These are phyloP conservation scores for Juglanconis oblonga DNA, from an alignment of 2,329 filamentous ascomycete species.

Conservation along the genomic window DNA sequence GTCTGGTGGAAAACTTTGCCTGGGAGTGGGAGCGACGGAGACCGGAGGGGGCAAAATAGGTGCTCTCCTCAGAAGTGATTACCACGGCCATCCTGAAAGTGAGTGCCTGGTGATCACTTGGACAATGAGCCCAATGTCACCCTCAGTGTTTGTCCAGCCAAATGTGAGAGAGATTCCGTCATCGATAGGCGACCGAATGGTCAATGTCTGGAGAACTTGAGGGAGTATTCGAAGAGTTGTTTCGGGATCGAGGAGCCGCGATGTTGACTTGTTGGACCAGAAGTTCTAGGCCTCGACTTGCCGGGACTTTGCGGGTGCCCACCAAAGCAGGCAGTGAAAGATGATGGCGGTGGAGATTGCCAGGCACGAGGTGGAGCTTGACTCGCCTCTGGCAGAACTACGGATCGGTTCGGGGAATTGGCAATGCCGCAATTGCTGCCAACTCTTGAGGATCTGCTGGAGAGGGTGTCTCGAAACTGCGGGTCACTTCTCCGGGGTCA, in stretches of 20 bases:
- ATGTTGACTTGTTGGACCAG: not conserved
- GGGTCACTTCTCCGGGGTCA: not conserved
- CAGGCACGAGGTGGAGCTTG: conserved; percentile 10
- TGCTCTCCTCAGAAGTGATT: conserved; percentile 54
- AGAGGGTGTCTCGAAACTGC: conserved; percentile 16
- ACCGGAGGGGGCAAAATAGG: conserved; percentile 52
- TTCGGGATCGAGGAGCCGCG: not conserved
- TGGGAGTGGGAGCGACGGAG: conserved; percentile 61
- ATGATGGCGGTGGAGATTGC: conserved; percentile 8
- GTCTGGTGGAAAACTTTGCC: conserved; percentile 48
- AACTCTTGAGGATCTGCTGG: not conserved
- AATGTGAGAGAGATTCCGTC: conserved; percentile 19
- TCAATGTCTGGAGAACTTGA: not conserved
- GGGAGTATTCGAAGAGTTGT: not conserved
- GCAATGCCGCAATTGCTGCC: not conserved
- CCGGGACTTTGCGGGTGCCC: conserved; percentile 3
- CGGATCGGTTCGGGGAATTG: not conserved
- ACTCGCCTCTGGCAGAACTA: not conserved
- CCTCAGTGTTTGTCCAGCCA: conserved; percentile 22
- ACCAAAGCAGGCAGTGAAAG: conserved; percentile 9
- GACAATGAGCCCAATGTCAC: conserved; percentile 26
- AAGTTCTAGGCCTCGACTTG: not conserved
- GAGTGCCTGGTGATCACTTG: conserved; percentile 21
- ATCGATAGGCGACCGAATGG: conserved; percentile 21
- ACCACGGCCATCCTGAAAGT: conserved; percentile 51